Evolutionary conservation across 2,329 filamentous ascomycete genomes (phyloP).

Genomic region (Colletotrichum sublineola): DNA sequence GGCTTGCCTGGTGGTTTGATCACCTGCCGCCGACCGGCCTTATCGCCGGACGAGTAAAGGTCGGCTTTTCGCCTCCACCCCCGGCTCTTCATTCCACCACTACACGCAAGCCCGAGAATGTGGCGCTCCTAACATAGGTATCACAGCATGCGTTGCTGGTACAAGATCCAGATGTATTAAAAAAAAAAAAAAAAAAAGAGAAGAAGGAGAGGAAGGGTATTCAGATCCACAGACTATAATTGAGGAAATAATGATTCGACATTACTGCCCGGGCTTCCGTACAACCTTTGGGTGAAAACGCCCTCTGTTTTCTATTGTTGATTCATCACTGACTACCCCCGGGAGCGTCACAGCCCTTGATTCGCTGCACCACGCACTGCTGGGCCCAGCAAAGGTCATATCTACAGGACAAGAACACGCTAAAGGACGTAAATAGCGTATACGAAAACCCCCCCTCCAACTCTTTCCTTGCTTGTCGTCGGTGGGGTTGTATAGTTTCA

Average conservation of each 20-base stretch:
- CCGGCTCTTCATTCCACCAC: neutral
- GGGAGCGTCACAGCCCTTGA: conserved; percentile 23
- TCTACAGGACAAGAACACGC: conserved; percentile 40
- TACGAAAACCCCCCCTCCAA: conserved; percentile 26
- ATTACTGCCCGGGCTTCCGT: conserved; percentile 24
- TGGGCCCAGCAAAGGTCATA: conserved; percentile 29
- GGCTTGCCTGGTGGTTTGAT: conserved; percentile 8
- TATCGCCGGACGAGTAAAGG: conserved; percentile 24
- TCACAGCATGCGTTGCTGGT: conserved; percentile 9
- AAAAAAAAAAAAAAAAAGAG: too few relatives aligned
- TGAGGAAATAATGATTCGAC: conserved; percentile 3
- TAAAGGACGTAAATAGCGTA: conserved; percentile 41
- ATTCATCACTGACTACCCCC: conserved; percentile 34
- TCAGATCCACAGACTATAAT: too few relatives aligned
- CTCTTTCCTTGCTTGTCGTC: conserved; percentile 25
- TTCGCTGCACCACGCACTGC: conserved; percentile 37
- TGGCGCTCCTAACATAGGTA: neutral
- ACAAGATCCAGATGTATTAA: neutral
- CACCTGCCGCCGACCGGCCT: neutral
- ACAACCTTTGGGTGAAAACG: conserved; percentile 34
- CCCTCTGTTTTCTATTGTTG: conserved; percentile 38
- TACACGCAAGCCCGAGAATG: neutral
- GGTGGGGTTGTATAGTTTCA: neutral
- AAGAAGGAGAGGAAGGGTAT: neutral
- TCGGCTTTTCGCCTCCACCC: neutral